Evolutionary conservation across 352 stramenopile genomes (phyloP).

Genomic region (Stramenopiles sp.): DNA sequence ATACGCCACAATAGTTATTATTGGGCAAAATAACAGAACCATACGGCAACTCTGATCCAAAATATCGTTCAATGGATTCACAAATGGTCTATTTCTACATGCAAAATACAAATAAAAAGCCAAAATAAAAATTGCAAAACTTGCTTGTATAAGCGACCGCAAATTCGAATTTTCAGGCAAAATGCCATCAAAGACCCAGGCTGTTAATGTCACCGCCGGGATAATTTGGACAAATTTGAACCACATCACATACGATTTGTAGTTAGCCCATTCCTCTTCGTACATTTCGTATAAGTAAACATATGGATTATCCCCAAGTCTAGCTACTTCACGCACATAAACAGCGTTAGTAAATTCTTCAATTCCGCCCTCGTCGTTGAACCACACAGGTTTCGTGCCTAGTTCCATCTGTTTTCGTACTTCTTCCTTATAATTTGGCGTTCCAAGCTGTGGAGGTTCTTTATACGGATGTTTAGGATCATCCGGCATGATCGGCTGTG

Average conservation of each 20-base stretch:
- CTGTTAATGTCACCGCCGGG: not conserved
- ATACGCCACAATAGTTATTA: not conserved
- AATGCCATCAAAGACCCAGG: not conserved
- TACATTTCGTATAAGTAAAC: not conserved
- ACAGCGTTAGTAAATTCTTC: not conserved
- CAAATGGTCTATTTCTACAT: not conserved
- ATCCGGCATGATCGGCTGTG: not conserved
- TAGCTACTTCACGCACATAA: not conserved
- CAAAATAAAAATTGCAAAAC: not conserved
- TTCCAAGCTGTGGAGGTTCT: not conserved
- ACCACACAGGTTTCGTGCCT: not conserved
- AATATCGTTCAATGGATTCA: not conserved
- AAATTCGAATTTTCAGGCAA: not conserved
- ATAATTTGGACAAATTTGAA: conserved; percentile 9
- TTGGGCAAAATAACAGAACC: not conserved
- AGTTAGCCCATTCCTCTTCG: not conserved
- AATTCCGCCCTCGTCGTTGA: not conserved
- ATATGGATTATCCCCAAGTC: not conserved
- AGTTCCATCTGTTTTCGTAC: not conserved
- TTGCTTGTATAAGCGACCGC: not conserved
- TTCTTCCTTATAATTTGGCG: not conserved
- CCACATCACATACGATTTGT: not conserved
- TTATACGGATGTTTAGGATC: conserved; percentile 7
- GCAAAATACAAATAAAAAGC: not conserved
- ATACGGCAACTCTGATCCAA: not conserved